phyloP scores from a whole-genome alignment of 495 filamentous ascomycete species.

The Penicillium pulvis region DNA sequence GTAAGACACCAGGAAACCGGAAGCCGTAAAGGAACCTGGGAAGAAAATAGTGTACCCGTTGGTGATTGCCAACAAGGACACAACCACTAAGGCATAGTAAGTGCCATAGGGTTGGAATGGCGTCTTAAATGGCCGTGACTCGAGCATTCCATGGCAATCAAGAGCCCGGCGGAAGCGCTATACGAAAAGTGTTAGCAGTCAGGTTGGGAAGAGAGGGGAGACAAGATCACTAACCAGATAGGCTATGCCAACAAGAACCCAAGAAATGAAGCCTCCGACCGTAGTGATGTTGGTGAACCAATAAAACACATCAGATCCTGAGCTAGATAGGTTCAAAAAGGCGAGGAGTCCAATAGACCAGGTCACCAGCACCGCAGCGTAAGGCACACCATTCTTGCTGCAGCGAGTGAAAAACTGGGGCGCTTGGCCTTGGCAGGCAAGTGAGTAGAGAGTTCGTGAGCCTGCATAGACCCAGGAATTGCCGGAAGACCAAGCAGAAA shows the following conservation, averaged over 20 bases:
- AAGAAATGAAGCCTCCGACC: slow-evolving; percentile 64
- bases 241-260: slow-evolving; percentile 42
- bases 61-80: slow-evolving; percentile 59
- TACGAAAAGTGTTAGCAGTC: not conserved
- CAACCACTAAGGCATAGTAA: slow-evolving; percentile 57
- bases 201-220: not conserved
- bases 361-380: slow-evolving; percentile 49
- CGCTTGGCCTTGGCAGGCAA: slow-evolving; percentile 67
- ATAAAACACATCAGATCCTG: slow-evolving; percentile 54
- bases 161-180: slow-evolving; percentile 51
- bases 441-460: slow-evolving; percentile 73
- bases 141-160: slow-evolving; percentile 39
- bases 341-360: slow-evolving; percentile 50
- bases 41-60: slow-evolving; percentile 70
- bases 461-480: slow-evolving; percentile 79
- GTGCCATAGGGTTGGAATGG: slow-evolving; percentile 56
- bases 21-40: slow-evolving; percentile 39
- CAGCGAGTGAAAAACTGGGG: slow-evolving; percentile 53
- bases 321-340: slow-evolving; percentile 49
- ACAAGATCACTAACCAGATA: slow-evolving; percentile 29
- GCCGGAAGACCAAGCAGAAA: slow-evolving; percentile 65
- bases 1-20: slow-evolving; percentile 54
- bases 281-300: slow-evolving; percentile 60
- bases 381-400: slow-evolving; percentile 48
- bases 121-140: slow-evolving; percentile 55